Evolutionary conservation across 192 early-diverging fungal genomes (phyloP), one percentile per base, ranked within the genome.

Genomic region (Kickxella alabastrina): DNA sequence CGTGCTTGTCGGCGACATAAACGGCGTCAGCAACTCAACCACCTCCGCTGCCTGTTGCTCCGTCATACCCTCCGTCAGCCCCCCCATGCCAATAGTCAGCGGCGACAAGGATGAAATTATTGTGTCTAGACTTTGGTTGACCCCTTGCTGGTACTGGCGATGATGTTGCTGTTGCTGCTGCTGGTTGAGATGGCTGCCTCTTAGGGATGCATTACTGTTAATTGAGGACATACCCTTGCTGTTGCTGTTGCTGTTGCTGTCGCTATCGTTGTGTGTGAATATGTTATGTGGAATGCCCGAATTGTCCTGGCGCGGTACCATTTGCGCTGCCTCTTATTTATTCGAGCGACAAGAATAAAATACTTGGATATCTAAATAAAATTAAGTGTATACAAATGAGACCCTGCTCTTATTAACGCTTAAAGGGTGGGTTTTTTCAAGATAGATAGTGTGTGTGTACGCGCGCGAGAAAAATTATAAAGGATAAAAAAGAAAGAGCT

Each of bases 41-140:
- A 73, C 59, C 42, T 73, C 70, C 36, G 65, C 65, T 14, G 70
- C 59, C 31, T 65, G 63, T 40, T 65, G 54, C 44, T 65, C 63
- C 0, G 63, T 65, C 36, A 65, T 21, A 3, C 63, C 55, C 19
- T 53, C 62, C 0, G 63, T 65, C 36, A 65, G 27, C 3, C 63
- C 55, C 19, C 50, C 62, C 38, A 65, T 42, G 41, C 41, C 55
- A 3, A 65, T 57, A 10, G 42, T 26, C 29, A 57, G 38, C 27
- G 61, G 53, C 12, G 61, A 51, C 61, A 63, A 56, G 22, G 38
- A 14, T 19, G 45, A 41, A 15, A 6, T 23, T 15, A 13, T 13
- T 26, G 22, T 18, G 10, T 25, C 32, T 24, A 6, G 6, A 2
- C 12, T 22, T n/a, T 21, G 17, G 41, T 21, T 15, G 41, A n/a